A percentile compares a stretch with the other conserved stretches of the same genome.
Conservation (phyloP, 352 stramenopile genomes). For the Phytophthora pseudosyringae region DNA sequence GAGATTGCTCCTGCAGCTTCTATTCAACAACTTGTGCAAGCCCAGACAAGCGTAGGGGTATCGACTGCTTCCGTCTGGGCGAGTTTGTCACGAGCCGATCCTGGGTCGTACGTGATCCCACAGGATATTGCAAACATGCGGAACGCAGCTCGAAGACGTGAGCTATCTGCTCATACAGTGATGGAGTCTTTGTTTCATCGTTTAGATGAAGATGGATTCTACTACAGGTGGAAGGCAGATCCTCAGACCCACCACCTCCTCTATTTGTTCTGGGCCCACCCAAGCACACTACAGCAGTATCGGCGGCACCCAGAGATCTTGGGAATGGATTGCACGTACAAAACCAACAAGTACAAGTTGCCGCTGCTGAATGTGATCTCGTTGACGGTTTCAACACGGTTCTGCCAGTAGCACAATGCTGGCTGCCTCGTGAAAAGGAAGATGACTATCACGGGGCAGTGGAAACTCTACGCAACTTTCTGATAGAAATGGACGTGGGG, state of each 20-base stretch:
- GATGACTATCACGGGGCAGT: no score
- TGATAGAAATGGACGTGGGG: no score
- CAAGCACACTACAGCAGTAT: neutral
- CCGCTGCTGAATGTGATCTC: constrained; percentile 16
- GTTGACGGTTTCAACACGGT: constrained; percentile 10
- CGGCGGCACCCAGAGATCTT: neutral
- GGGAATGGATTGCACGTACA: constrained; percentile 19
- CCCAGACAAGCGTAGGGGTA: constrained; percentile 5
- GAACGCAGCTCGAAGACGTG: neutral
- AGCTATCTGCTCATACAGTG: neutral
- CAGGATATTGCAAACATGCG: constrained; percentile 9
- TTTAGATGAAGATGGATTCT: constrained; percentile 5
- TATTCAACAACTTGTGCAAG: constrained; percentile 1
- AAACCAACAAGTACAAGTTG: constrained; percentile 16
- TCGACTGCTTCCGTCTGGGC: neutral
- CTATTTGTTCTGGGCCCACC: constrained; percentile 12
- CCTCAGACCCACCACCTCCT: neutral
- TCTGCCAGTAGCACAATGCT: constrained; percentile 17
- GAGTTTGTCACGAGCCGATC: constrained; percentile 7
- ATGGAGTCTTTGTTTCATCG: constrained; percentile 10
- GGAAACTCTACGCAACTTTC: no score
- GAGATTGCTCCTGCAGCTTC: no score
- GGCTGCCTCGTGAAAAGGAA: no score
- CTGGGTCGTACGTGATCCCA: constrained; percentile 5
- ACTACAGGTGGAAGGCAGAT: neutral